Evolutionary conservation across 345 rosid species (phyloP).

Genomic region (Luvunga scandens): DNA sequence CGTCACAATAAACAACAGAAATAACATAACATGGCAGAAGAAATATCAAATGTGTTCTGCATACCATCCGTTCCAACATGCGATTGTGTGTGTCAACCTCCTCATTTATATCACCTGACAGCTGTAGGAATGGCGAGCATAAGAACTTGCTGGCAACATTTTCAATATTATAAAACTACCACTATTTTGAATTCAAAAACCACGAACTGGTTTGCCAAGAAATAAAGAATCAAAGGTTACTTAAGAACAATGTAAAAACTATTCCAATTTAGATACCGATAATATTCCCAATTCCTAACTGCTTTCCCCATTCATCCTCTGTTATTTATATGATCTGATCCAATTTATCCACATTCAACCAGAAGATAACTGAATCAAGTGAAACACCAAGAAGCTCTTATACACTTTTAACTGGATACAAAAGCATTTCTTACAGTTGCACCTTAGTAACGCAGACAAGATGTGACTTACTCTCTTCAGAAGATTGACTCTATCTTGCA

Average conservation of each 20-base stretch:
- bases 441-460: background rate
- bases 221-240: background rate
- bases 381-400: background rate
- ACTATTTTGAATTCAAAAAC: background rate
- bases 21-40: background rate
- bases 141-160: slow-evolving; percentile 7
- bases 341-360: background rate
- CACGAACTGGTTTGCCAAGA: slow-evolving; percentile 8
- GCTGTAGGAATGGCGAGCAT: slow-evolving; percentile 36
- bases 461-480: slow-evolving; percentile 72
- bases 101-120: slow-evolving; percentile 86
- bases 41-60: slow-evolving; percentile 1
- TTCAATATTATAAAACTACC: background rate
- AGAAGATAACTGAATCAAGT: background rate
- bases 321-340: background rate
- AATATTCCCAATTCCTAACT: background rate
- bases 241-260: slow-evolving; percentile 1
- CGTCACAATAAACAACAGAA: slow-evolving; percentile 6
- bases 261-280: background rate
- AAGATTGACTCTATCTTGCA: slow-evolving; percentile 85
- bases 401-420: background rate
- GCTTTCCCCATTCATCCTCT: background rate
- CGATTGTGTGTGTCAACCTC: slow-evolving; percentile 86
- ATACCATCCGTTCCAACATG: slow-evolving; percentile 86
- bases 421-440: background rate